Evolutionary conservation across 163 green algal genomes (phyloP).

Genomic region (Scenedesmus sp.): DNA sequence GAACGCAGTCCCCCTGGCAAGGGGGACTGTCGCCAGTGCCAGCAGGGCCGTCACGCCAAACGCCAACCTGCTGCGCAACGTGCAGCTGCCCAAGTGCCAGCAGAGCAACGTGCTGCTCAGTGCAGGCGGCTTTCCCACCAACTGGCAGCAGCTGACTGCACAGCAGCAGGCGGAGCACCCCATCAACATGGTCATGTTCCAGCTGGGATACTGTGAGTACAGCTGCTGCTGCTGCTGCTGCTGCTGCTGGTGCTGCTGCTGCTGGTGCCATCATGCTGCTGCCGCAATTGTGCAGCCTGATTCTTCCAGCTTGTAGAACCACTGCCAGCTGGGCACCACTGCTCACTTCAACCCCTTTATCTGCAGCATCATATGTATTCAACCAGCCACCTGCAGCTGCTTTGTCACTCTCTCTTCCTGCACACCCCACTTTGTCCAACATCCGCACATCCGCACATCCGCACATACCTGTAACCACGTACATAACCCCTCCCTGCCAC

Average conservation of each 20-base stretch:
- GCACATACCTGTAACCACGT: neutral
- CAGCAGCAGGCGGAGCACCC: neutral
- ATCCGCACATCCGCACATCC: neutral
- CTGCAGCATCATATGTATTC: too few species aligned
- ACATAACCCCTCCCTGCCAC: neutral
- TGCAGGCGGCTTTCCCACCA: neutral
- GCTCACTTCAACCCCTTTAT: too few species aligned
- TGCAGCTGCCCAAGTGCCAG: neutral
- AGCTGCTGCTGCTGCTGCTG: neutral
- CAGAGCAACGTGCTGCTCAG: constrained; percentile 1
- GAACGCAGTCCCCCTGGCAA: neutral
- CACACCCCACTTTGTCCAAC: neutral
- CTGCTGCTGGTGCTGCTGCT: neutral
- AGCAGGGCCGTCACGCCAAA: neutral
- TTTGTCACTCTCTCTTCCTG: too few species aligned
- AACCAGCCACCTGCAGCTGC: too few species aligned
- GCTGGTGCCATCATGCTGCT: neutral
- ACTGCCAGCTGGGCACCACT: too few species aligned
- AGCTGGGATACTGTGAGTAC: neutral
- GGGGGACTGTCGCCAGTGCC: neutral
- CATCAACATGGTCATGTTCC: neutral
- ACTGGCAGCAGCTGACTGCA: neutral
- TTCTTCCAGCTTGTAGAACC: neutral
- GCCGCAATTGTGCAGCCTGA: neutral
- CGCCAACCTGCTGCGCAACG: neutral